Evolutionary conservation across 1,284 basidiomycete species (phyloP), one percentile per base, ranked within the genome.

Genomic region (Ganoderma sinense): DNA sequence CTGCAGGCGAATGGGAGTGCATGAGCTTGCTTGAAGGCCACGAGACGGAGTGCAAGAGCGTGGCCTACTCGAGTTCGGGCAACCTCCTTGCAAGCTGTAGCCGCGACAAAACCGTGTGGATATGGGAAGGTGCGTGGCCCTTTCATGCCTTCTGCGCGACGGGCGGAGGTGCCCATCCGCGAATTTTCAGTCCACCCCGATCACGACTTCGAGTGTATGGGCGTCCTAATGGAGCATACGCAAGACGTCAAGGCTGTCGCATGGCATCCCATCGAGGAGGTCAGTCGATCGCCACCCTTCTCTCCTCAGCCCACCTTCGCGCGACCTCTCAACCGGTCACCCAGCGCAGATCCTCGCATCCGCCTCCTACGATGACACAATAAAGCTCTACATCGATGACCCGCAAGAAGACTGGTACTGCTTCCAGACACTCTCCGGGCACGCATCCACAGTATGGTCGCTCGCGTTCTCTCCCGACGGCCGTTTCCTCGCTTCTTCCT

Each of bases 21-120:
- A 88, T 93, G 68, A 92, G 91, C 64, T 89, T 94, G 58, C 82
- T 99, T 41, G 97, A 99, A 79, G 98, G 98, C 0, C 98, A 99
- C 79, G 98, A 99, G 80, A 97, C 93, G 63, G 98, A 99, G 80
- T 98, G 97, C 84, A 99, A 99, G 85, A 89, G 92, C 74, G 94
- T 99, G 0, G 94, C 91, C 3, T 99, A 96, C 82, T 97, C 94
- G 23, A 84, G 83, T 58, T 85, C 86, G 31, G 98, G 97, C 0
- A 92, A 87, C 6, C 82, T 98, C 33, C 85, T 99, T 20, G 97
- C 97, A 7, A 97, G 93, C 75, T 98, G 97, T 79, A 94, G 94
- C 75, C 86, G 98, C 69, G 98, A 99, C 83, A 98, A 99, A 83
- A 96, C 94, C 18, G 97, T 99, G 0, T 99, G 98, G 98, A 89